These are phyloP conservation scores for Prototheca wickerhamii DNA, from an alignment of 163 green algal genomes.

Conservation along the genomic window DNA sequence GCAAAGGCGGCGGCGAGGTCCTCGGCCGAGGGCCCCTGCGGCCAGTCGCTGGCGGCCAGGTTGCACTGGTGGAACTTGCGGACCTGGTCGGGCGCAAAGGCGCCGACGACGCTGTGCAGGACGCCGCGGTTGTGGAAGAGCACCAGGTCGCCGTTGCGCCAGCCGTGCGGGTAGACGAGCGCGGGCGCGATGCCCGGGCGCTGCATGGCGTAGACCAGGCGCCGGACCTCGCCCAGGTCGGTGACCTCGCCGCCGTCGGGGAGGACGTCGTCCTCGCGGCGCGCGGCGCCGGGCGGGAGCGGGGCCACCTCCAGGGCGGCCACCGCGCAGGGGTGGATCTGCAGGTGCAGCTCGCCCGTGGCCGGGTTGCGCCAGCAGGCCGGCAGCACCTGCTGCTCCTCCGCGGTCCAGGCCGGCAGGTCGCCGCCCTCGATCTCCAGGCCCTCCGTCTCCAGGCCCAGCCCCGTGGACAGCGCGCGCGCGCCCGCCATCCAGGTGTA, in stretches of 20 bases:
- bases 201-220: constrained; percentile 1
- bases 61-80: constrained; percentile 10
- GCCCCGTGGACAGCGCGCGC: not conserved
- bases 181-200: constrained; percentile 4
- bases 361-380: constrained; percentile 3
- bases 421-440: not conserved
- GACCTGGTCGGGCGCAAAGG: not conserved
- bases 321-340: constrained; percentile 3
- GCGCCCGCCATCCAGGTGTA: constrained; percentile 4
- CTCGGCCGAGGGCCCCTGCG: not conserved
- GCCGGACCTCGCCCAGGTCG: constrained; percentile 1
- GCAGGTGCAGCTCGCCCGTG: not conserved
- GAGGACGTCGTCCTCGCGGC: not conserved
- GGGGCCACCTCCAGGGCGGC: not conserved
- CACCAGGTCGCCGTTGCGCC: constrained; percentile 2
- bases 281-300: not conserved
- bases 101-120: constrained; percentile 3
- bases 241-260: constrained; percentile 1
- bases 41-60: constrained; percentile 1
- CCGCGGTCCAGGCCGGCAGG: not conserved
- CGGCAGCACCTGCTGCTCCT: not conserved
- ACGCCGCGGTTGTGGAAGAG: constrained; percentile 9
- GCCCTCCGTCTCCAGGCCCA: constrained; percentile 2
- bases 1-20: not conserved
- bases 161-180: constrained; percentile 4